Evolutionary conservation across 148 eudicot genomes (phyloP).

Genomic region (Rhododendron mucronatum): DNA sequence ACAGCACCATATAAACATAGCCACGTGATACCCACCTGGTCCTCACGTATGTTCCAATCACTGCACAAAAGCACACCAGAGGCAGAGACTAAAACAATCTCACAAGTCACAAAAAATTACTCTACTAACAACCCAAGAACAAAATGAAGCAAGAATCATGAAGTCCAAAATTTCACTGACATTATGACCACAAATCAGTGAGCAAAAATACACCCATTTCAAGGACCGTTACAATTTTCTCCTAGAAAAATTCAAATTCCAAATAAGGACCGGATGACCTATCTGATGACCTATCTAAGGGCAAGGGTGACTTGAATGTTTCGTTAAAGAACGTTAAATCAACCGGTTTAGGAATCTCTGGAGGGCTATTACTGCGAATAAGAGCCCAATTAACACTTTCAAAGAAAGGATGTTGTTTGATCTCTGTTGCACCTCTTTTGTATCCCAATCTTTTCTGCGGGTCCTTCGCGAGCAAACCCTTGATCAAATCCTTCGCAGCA

Average conservation of each 20-base stretch:
- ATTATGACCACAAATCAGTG: slow-evolving; percentile 7
- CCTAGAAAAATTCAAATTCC: slow-evolving; percentile 65
- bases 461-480: slow-evolving; percentile 38
- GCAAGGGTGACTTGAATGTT: slow-evolving; percentile 34
- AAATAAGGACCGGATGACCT: slow-evolving; percentile 74
- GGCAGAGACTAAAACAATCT: background rate
- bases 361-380: slow-evolving; percentile 39
- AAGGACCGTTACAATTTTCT: background rate
- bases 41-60: background rate
- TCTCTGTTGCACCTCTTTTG: slow-evolving; percentile 38
- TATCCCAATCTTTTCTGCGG: slow-evolving; percentile 38
- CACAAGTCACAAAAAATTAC: background rate
- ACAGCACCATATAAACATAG: too few species aligned
- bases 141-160: background rate
- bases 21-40: too few species aligned
- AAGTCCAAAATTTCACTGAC: slow-evolving; percentile 5
- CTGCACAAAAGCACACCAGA: background rate
- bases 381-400: slow-evolving; percentile 49
- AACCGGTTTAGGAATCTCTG: slow-evolving; percentile 48
- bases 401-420: slow-evolving; percentile 45
- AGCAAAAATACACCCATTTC: background rate
- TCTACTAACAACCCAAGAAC: background rate
- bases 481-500: slow-evolving; percentile 45
- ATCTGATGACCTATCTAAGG: slow-evolving; percentile 25
- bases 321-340: slow-evolving; percentile 46